These are phyloP conservation scores for Raffaelea deltoideospora DNA, from an alignment of 2,329 filamentous ascomycete species.

Conservation along the genomic window DNA sequence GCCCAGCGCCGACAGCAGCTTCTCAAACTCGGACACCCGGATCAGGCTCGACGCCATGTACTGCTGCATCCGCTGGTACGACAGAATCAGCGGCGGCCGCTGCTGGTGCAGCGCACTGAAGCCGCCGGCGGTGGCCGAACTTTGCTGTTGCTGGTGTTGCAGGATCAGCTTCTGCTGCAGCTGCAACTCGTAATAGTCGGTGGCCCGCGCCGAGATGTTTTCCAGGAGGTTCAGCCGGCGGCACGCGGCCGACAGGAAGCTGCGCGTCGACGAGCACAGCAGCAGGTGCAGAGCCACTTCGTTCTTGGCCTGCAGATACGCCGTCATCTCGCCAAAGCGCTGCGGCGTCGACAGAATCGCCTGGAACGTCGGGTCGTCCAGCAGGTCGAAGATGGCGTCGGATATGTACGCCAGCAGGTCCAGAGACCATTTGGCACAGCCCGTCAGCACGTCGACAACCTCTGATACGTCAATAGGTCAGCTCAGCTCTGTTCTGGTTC, in stretches of 20 bases:
- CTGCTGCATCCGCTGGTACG: constrained; percentile 38
- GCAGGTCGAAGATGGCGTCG: constrained; percentile 42
- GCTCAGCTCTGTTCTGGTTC: no score
- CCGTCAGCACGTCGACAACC: constrained; percentile 55
- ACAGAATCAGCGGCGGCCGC: constrained; percentile 32
- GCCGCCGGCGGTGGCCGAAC: no score
- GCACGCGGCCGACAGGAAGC: constrained; percentile 55
- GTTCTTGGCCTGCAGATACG: constrained; percentile 37
- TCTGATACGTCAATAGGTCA: constrained; percentile 36
- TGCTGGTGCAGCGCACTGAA: constrained; percentile 17
- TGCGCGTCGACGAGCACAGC: constrained; percentile 59
- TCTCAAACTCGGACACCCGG: constrained; percentile 46
- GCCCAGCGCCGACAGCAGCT: constrained; percentile 35
- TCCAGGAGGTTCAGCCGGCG: constrained; percentile 47
- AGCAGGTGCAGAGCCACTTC: constrained; percentile 47
- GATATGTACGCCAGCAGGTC: constrained; percentile 51
- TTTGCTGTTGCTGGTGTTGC: no score
- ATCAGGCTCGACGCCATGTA: constrained; percentile 36
- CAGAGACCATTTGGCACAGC: constrained; percentile 65
- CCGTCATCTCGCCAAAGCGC: constrained; percentile 32
- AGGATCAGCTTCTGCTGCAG: no score
- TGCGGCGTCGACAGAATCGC: constrained; percentile 27
- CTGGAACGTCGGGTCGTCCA: constrained; percentile 35
- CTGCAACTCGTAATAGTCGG: constrained; percentile 32
- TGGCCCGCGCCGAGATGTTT: constrained; percentile 29